Base-by-base conservation (phyloP, 345 rosid genomes). In the Sisymbrium altissimum region DNA sequence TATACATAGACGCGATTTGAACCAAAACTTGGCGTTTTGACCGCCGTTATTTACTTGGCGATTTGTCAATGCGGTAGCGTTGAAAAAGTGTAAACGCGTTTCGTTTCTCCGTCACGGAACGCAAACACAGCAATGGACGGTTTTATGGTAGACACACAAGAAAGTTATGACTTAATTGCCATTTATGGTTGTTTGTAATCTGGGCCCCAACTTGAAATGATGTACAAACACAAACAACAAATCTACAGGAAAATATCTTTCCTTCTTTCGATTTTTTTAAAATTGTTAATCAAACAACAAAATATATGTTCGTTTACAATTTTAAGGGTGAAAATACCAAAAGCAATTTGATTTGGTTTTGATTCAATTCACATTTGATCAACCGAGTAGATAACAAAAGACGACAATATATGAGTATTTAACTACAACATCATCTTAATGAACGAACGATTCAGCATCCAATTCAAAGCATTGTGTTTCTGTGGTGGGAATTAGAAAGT, bases 1-100 rank as follows among this genome's bases (percentile, higher is more conserved):
- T 50, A 19, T 27, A 23, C 15, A 25, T 27, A 74, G 59, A 66
- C 78, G 78, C 72, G 73, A 58, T 58, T 74, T 67, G 0, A 75
- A 49, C 66, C 17, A 0, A 49, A 38, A 58, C 9, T 6, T 38
- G 21, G 70, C 79, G 79, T 75, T 75, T 68, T 4, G 0, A 7
- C 32, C 64, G 64, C 78, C 68, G 68, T 61, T 45, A 50, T 59
- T 27, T 4, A 75, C 23, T 68, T 53, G n/a, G 65, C 79, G 70
- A 23, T 53, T 32, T 52, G n/a, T 68, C 3, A 29, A 0, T 18
- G 39, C 54, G 68, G 30, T 67, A 38, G 15, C 46, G 68, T 52
- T 50, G 18, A 67, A 50, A 14, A 61, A 33, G 35, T 18, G 50
- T 23, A 69, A 67, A 49, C 79, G 73, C 68, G 63, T 40, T 56